Evolutionary conservation across 1,284 basidiomycete genomes (phyloP).

Genomic region (Ceratobasidium sp.): DNA sequence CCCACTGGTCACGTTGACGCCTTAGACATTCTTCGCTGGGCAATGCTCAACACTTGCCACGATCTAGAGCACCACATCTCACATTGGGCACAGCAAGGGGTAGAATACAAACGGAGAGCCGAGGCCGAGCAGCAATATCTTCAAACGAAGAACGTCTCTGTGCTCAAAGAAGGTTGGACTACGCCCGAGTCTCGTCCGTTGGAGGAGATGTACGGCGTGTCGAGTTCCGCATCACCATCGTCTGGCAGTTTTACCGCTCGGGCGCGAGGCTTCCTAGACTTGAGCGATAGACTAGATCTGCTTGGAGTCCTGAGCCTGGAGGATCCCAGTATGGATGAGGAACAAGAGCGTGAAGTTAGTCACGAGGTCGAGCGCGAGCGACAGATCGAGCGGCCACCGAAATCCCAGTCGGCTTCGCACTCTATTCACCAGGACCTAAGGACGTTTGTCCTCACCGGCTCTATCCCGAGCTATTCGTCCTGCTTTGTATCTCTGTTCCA

Average conservation of each 20-base stretch:
- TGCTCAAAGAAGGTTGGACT: conserved; percentile 54
- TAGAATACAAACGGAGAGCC: conserved; percentile 56
- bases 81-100: conserved; percentile 57
- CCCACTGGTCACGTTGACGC: background rate
- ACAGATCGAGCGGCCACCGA: conserved; percentile 32
- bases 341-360: conserved; percentile 63
- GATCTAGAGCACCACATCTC: conserved; percentile 23
- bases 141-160: background rate
- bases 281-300: conserved; percentile 50
- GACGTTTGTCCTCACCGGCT: conserved; percentile 8
- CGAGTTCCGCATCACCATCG: background rate
- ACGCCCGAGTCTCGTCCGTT: conserved; percentile 57
- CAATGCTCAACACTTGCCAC: conserved; percentile 37
- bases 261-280: conserved; percentile 45
- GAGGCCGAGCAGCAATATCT: conserved; percentile 44
- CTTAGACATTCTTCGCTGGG: conserved; percentile 37
- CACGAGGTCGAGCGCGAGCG: conserved; percentile 39
- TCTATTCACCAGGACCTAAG: conserved; percentile 6
- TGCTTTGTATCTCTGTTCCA: background rate
- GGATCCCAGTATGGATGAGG: conserved; percentile 56
- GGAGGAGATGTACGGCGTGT: conserved; percentile 55
- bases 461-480: background rate
- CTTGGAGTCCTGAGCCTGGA: conserved; percentile 51
- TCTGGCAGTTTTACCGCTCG: background rate
- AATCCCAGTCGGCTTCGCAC: conserved; percentile 5